Evolutionary conservation across 192 early-diverging fungal species (phyloP), one percentile per base, ranked within the genome.

Genomic region (Backusella australiensis): DNA sequence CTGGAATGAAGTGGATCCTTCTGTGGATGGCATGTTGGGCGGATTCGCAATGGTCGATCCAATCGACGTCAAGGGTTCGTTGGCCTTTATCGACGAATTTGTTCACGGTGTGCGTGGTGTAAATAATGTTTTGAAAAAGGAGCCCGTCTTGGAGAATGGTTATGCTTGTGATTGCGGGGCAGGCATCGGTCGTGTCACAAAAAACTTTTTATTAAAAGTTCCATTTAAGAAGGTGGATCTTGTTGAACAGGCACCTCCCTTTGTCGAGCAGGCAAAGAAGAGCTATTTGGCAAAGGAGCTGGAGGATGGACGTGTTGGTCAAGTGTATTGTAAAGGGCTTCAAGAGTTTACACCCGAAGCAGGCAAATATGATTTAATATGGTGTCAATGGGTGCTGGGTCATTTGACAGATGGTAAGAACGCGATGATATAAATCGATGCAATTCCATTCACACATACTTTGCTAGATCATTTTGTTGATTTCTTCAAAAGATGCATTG

Each of bases 361-460:
- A 23, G 85, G 81, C 1, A 85, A 89, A 21, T 99, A 98, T 83
- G 95, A 97, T 74, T 83, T 96, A n/a, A 95, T 99, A 39, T 99
- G 97, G 97, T 96, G 93, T 79, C 97, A 99, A 83, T 99, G 97
- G 97, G 96, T 98, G 1, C 83, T 99, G 29, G 92, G 93, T 29
- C 96, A 98, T 83, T 86, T 98, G 74, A 97, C 92, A 3, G 94
- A 98, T 77, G 92, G 93, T 94, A 85, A 66, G 73, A 36, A 5
- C 0, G 66, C 3, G 6, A 11, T 32, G 21, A 46, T 9, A 39
- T 59, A 38, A 11, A 15, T 32, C 3, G 32, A 32, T 32, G 32
- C 2, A 32, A 32, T 32, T 2, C 32, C 2, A 32, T 32, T 32
- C 32, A 32, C 32, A 32, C 2, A 32, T 32, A 32, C 32, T 32